phyloP scores from a whole-genome alignment of 257 asterid genomes.

The Rhazya stricta region DNA sequence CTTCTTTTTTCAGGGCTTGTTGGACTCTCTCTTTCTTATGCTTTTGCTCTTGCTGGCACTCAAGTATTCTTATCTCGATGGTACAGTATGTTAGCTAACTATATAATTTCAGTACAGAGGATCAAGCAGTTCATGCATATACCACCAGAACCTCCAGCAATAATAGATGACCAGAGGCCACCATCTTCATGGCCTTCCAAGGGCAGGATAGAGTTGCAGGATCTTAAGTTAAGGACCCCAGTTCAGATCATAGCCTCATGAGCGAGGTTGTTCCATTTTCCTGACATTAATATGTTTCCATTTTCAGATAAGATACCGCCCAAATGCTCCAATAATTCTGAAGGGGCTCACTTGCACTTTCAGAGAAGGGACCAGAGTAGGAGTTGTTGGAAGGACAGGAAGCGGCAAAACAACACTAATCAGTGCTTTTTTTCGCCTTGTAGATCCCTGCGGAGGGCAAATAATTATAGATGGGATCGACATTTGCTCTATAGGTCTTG shows the following conservation, averaged over 20 bases:
- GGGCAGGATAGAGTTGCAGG: slow-evolving; percentile 56
- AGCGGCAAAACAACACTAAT: slow-evolving; percentile 80
- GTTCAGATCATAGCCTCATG: neutral
- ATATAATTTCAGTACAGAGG: slow-evolving; percentile 64
- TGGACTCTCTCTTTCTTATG: slow-evolving; percentile 76
- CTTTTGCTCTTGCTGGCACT: slow-evolving; percentile 46
- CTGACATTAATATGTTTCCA: neutral
- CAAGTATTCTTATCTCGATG: slow-evolving; percentile 59
- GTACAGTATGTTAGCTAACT: slow-evolving; percentile 58
- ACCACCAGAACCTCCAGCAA: slow-evolving; percentile 60
- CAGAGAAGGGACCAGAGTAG: slow-evolving; percentile 58
- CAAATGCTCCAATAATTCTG: slow-evolving; percentile 68
- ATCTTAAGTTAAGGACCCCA: slow-evolving; percentile 43
- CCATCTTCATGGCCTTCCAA: slow-evolving; percentile 58
- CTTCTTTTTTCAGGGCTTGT: slow-evolving; percentile 48
- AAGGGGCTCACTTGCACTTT: slow-evolving; percentile 73
- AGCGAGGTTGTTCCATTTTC: neutral
- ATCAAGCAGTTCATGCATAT: slow-evolving; percentile 71
- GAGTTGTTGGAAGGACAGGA: slow-evolving; percentile 86
- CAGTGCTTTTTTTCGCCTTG: slow-evolving; percentile 70
- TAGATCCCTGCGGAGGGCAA: slow-evolving; percentile 61
- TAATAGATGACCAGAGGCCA: slow-evolving; percentile 49
- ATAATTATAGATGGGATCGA: slow-evolving; percentile 55
- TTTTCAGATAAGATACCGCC: slow-evolving; percentile 60
- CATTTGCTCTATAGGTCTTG: slow-evolving; percentile 63